Evolutionary conservation across 495 filamentous ascomycete genomes (phyloP).

Genomic region (Mytilinidion resinicola): DNA sequence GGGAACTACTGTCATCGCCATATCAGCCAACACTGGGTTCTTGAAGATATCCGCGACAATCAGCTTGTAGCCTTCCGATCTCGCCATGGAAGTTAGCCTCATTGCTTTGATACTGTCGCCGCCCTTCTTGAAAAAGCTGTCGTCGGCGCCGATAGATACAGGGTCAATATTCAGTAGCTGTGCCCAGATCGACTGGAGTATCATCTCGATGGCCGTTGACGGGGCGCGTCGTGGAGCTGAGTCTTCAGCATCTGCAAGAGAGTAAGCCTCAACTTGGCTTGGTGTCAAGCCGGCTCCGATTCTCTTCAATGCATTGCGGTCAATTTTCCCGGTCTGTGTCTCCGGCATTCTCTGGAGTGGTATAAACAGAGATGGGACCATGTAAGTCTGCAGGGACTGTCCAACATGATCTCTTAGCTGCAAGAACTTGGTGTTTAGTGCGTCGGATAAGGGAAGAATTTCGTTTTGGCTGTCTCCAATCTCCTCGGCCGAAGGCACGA

Average conservation of each 20-base stretch:
- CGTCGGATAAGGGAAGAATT: conserved; percentile 2
- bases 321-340: conserved; percentile 16
- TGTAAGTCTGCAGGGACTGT: conserved; percentile 15
- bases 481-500: conserved; percentile 5
- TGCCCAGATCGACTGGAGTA: conserved; percentile 13
- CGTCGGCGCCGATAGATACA: conserved; percentile 8
- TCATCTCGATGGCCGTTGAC: conserved; percentile 8
- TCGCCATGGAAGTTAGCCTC: conserved; percentile 13
- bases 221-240: conserved; percentile 12
- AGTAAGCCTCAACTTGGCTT: conserved; percentile 20
- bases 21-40: conserved; percentile 10
- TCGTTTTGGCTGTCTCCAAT: background rate
- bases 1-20: conserved; percentile 2
- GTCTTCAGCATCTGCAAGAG: conserved; percentile 3
- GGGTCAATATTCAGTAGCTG: conserved; percentile 11
- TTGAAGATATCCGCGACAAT: conserved; percentile 19
- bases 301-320: conserved; percentile 8
- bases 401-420: conserved; percentile 9
- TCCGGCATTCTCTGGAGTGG: conserved; percentile 11
- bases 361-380: conserved; percentile 18
- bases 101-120: conserved; percentile 23
- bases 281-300: conserved; percentile 40
- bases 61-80: conserved; percentile 4
- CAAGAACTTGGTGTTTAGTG: conserved; percentile 5
- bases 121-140: conserved; percentile 21